phyloP scores from a whole-genome alignment of 306 rosid genomes.

The Cucumis hystrix region DNA sequence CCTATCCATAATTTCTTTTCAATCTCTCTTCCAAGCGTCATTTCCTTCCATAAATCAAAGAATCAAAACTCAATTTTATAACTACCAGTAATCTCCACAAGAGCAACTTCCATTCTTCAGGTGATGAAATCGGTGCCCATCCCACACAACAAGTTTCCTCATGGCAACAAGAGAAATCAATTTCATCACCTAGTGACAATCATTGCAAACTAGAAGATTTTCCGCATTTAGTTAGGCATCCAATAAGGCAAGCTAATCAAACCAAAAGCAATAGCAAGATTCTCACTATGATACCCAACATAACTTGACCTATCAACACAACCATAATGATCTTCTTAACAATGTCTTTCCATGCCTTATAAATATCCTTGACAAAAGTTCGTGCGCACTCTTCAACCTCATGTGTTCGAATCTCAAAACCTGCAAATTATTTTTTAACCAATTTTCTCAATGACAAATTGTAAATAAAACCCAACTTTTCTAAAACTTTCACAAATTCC shows the following conservation, averaged over 20 bases:
- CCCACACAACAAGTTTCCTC: conserved; percentile 50
- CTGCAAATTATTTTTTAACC: no score
- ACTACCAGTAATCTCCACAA: conserved; percentile 45
- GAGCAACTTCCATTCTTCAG: conserved; percentile 39
- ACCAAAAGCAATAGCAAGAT: conserved; percentile 47
- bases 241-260: conserved; percentile 38
- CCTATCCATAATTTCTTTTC: not conserved
- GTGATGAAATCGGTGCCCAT: conserved; percentile 43
- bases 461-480: no score
- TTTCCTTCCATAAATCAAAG: not conserved
- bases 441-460: no score
- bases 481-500: no score
- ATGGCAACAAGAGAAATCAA: conserved; percentile 32
- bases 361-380: conserved; percentile 33
- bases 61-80: not conserved
- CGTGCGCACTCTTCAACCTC: no score
- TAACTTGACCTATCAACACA: conserved; percentile 14
- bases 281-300: conserved; percentile 38
- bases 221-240: conserved; percentile 47
- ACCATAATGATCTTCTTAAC: conserved; percentile 27
- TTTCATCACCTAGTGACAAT: conserved; percentile 46
- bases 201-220: conserved; percentile 40
- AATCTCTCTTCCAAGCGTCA: not conserved
- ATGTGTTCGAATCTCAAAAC: no score
- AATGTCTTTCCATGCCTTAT: conserved; percentile 27